These are phyloP conservation scores for Tricholoma flavovirens DNA, from an alignment of 768 basidiomycete genomes.

Conservation along the genomic window DNA sequence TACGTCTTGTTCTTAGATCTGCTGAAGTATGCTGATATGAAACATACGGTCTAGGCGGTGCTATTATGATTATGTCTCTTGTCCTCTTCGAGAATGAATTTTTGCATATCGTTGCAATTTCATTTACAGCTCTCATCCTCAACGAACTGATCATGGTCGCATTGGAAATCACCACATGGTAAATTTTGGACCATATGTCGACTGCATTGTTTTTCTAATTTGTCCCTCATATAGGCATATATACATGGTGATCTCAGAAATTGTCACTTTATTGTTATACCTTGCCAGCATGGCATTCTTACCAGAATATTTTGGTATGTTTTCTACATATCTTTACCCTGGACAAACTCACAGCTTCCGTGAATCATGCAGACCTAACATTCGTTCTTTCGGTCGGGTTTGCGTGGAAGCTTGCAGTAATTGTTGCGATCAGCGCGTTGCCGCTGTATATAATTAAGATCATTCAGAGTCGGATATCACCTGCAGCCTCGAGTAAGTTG, in stretches of 20 bases:
- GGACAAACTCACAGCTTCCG: constrained; percentile 4
- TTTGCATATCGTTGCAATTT: constrained; percentile 96
- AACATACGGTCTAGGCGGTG: constrained; percentile 55
- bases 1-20: constrained; percentile 19
- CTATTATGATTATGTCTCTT: constrained; percentile 98
- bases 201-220: neutral
- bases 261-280: constrained; percentile 86
- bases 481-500: constrained; percentile 91
- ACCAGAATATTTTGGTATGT: constrained; percentile 94
- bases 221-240: constrained; percentile 57
- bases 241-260: constrained; percentile 91
- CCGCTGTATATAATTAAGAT: constrained; percentile 90
- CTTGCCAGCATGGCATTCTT: constrained; percentile 88
- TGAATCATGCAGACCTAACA: constrained; percentile 59
- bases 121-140: constrained; percentile 90
- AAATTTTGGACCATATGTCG: constrained; percentile 1
- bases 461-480: constrained; percentile 79
- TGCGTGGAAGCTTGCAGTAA: constrained; percentile 91
- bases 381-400: constrained; percentile 88
- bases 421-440: constrained; percentile 89
- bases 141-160: constrained; percentile 99
- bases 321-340: neutral
- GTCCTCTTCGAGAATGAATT: constrained; percentile 97
- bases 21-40: neutral
- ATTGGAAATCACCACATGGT: constrained; percentile 97